Evolutionary conservation across 768 basidiomycete genomes (phyloP), one percentile per base, ranked within the genome.

Genomic region (Amanita muscaria): DNA sequence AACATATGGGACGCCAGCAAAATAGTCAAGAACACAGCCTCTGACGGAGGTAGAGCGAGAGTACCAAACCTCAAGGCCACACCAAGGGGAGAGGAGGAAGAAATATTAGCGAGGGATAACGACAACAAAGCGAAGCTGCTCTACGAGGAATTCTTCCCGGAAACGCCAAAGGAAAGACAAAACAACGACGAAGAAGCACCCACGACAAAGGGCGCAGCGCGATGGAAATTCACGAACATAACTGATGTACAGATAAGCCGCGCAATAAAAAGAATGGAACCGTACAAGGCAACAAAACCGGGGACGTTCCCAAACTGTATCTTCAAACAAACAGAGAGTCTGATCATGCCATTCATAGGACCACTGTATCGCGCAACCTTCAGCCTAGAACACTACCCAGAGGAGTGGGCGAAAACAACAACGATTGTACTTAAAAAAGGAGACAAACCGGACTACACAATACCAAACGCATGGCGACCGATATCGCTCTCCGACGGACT

Each of bases 401-500:
- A n/a, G n/a, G n/a, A n/a, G n/a, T n/a, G n/a, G n/a, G n/a, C n/a
- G n/a, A n/a, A n/a, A n/a, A n/a, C n/a, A n/a, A n/a, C n/a, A n/a
- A n/a, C n/a, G n/a, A n/a, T n/a, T n/a, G n/a, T n/a, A n/a, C n/a
- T n/a, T n/a, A n/a, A n/a, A n/a, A n/a, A n/a, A n/a, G n/a, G n/a
- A n/a, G n/a, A n/a, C n/a, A 47, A 47, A 15, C 38, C 46, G 0
- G 10, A 40, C 25, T 50, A 50, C 33, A 9, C 25, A 3, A 12
- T 22, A 2, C 45, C 46, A 2, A 50, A 50, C 18, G 45, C 49
- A 7, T 47, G 46, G 21, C 23, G 49, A 0, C 49, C 46, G 11
- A 50, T 50, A 6, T 30, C 49, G 0, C 19, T 50, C 1, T 24
- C 41, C 2, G 31, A 38, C 39, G 40, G 46, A 1, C 27, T 36